Conservation (phyloP, 2,329 filamentous ascomycete species). For the Exutisphaerella laricina region DNA sequence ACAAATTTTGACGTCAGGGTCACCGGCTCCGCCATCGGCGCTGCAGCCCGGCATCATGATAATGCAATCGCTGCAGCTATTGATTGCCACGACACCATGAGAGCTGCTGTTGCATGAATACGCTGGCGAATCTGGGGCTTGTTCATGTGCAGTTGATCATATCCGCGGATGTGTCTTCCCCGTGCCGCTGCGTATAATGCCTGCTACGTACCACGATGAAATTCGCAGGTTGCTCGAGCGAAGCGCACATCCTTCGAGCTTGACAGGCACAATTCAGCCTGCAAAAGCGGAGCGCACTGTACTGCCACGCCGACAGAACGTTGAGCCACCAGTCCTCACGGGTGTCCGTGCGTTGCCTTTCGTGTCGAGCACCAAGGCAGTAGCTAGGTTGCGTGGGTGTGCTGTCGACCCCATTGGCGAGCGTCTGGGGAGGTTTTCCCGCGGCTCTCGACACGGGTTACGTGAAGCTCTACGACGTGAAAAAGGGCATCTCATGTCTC, state of each 20-base stretch:
- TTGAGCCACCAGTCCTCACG: slow-evolving; percentile 17
- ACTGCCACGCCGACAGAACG: slow-evolving; percentile 6
- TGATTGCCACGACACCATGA: slow-evolving; percentile 9
- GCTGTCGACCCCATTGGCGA: slow-evolving; percentile 6
- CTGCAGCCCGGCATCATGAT: slow-evolving; percentile 17
- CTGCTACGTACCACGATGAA: slow-evolving; percentile 11
- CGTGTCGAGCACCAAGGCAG: slow-evolving; percentile 2
- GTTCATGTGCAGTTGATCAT: slow-evolving; percentile 15
- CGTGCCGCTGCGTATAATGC: slow-evolving; percentile 22
- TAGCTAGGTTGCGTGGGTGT: neutral
- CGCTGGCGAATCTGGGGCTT: slow-evolving; percentile 11
- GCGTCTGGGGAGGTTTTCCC: slow-evolving; percentile 16
- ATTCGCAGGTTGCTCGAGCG: slow-evolving; percentile 18
- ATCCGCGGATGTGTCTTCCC: slow-evolving; percentile 20
- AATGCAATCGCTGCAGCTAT: slow-evolving; percentile 4
- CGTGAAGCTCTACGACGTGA: slow-evolving; percentile 7
- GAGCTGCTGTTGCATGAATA: slow-evolving; percentile 2
- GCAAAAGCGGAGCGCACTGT: slow-evolving; percentile 9
- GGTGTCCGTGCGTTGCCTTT: slow-evolving; percentile 10
- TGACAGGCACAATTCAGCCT: slow-evolving; percentile 7
- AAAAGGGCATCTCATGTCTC: slow-evolving; percentile 1
- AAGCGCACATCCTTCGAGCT: slow-evolving; percentile 10
- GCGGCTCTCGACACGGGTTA: slow-evolving; percentile 17
- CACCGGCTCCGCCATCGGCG: slow-evolving; percentile 7
- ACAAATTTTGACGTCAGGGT: slow-evolving; percentile 17